Percentiles rank a stretch among this genome's conserved stretches.
These are phyloP conservation scores for Cairneyella variabilis DNA, from an alignment of 495 filamentous ascomycete genomes.

Conservation along the genomic window DNA sequence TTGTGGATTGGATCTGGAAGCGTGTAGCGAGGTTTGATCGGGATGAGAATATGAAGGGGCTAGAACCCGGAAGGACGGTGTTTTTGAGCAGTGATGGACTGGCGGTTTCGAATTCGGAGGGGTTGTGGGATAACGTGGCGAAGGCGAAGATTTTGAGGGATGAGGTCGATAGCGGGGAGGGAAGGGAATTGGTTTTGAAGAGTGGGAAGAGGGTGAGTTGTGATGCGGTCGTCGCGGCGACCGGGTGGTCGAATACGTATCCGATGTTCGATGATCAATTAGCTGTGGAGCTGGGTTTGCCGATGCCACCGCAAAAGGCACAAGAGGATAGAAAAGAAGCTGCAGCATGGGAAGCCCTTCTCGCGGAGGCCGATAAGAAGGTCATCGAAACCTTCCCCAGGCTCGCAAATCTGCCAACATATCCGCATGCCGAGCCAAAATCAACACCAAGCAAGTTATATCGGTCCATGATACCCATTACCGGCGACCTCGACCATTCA, in stretches of 20 bases:
- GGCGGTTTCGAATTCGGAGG: not conserved
- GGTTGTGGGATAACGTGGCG: conserved; percentile 1
- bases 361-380: conserved; percentile 24
- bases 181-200: not conserved
- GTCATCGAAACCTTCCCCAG: conserved; percentile 26
- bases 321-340: conserved; percentile 8
- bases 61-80: conserved; percentile 2
- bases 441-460: not conserved
- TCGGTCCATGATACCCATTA: conserved; percentile 6
- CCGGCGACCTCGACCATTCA: conserved; percentile 1
- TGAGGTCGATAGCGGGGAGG: not conserved
- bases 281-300: conserved; percentile 4
- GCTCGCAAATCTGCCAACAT: conserved; percentile 11
- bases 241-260: conserved; percentile 2
- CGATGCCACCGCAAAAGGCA: not conserved
- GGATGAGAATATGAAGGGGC: conserved; percentile 11
- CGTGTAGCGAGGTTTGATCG: conserved; percentile 14
- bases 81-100: not conserved
- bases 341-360: conserved; percentile 23
- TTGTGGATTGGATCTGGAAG: conserved; percentile 9
- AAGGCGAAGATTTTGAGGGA: not conserved
- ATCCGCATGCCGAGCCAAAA: not conserved
- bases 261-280: not conserved
- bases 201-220: not conserved
- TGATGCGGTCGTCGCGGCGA: conserved; percentile 4